Evolutionary conservation across 2,329 filamentous ascomycete genomes (phyloP).

Genomic region (Hortaea sp.): DNA sequence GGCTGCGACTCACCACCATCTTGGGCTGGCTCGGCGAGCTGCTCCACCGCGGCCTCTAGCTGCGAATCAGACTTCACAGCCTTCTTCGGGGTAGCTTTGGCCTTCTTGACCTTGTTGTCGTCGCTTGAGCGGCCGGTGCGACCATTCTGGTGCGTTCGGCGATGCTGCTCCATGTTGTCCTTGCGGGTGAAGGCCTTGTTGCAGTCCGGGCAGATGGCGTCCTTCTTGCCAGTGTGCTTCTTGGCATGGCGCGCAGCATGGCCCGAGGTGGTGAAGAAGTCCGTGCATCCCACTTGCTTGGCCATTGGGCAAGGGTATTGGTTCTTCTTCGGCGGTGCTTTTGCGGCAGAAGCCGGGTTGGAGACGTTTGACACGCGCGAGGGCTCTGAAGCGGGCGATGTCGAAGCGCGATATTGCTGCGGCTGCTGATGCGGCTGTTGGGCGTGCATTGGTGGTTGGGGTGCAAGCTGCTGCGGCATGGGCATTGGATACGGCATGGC

Average conservation of each 20-base stretch:
- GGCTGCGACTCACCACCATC: neutral
- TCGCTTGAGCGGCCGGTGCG: conserved; percentile 33
- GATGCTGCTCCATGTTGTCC: conserved; percentile 82
- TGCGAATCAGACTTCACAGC: conserved; percentile 19
- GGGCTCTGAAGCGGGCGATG: conserved; percentile 42
- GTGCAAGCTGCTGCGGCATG: conserved; percentile 17
- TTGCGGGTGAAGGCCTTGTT: conserved; percentile 71
- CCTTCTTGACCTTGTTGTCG: conserved; percentile 36
- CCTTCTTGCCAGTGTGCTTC: conserved; percentile 74
- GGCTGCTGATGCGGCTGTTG: conserved; percentile 9
- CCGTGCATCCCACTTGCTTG: conserved; percentile 60
- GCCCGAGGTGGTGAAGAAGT: conserved; percentile 75
- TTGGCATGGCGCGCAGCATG: conserved; percentile 79
- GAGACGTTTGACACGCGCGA: conserved; percentile 30
- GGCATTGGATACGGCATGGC: conserved; percentile 23
- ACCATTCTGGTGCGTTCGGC: conserved; percentile 59
- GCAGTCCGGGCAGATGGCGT: conserved; percentile 60
- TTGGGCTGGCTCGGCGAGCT: conserved; percentile 20
- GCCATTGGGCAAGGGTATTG: conserved; percentile 65
- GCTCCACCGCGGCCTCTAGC: conserved; percentile 25
- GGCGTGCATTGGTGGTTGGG: neutral
- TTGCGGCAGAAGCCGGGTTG: conserved; percentile 35
- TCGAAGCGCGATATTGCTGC: conserved; percentile 27
- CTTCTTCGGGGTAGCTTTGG: conserved; percentile 26
- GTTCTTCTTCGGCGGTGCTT: conserved; percentile 44